A percentile compares a stretch with the other conserved stretches of the same genome.
phyloP scores from a whole-genome alignment of 495 filamentous ascomycete genomes.

The Tuber calosporum region DNA sequence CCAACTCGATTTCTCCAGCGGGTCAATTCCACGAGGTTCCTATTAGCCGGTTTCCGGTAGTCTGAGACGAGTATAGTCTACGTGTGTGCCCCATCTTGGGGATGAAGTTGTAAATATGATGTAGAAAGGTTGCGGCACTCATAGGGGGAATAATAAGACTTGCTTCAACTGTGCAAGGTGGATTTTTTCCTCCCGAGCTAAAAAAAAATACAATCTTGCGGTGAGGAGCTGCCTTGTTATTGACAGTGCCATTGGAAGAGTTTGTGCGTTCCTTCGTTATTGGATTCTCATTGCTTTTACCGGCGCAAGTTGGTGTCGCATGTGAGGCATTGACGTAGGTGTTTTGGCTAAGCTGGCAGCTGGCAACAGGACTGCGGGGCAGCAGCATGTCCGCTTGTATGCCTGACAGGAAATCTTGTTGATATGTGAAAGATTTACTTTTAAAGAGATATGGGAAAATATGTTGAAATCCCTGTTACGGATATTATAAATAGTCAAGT shows the following conservation, averaged over 20 bases:
- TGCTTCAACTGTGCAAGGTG: neutral
- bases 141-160: neutral
- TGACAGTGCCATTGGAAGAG: neutral
- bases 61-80: conserved; percentile 1
- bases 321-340: conserved; percentile 1
- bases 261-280: neutral
- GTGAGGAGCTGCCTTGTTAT: neutral
- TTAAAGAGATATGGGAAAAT: neutral
- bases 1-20: neutral
- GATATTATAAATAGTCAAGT: neutral
- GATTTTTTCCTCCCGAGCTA: neutral
- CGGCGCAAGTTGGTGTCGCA: neutral
- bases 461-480: neutral
- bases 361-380: conserved; percentile 3
- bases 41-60: neutral
- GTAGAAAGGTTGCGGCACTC: neutral
- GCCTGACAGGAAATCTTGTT: neutral
- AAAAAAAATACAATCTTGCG: neutral
- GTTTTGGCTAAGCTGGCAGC: conserved; percentile 1
- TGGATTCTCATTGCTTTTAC: neutral
- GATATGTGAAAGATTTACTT: neutral
- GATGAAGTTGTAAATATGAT: neutral
- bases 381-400: neutral
- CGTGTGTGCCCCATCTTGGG: neutral
- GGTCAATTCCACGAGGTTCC: neutral